Base-by-base conservation (phyloP, 345 rosid species). In the Eucalyptus paniculata region DNA sequence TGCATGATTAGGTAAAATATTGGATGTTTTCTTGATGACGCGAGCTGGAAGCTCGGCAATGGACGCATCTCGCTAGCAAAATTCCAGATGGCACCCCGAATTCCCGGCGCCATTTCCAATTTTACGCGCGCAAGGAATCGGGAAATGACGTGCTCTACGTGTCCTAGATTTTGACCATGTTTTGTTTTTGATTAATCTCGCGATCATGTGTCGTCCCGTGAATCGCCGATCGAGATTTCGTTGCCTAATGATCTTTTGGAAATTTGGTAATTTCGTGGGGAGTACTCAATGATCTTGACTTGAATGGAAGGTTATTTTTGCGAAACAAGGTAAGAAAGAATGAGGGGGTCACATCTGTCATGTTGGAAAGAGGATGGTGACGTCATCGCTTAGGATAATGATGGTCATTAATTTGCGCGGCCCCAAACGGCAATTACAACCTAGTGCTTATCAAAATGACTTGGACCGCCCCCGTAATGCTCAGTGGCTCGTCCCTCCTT, bases 291-390 rank as follows among this genome's bases (percentile, higher is more conserved):
- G 16, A 28, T 28, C 32, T 60, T 28, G 69, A 60, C 4, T 30
- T n/a, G 72, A n/a, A 65, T 5, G 72, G 19, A 17, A 65, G 72
- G 8, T 65, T 4, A n/a, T 18, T 6, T 30, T 30, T 2, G 72
- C 32, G 2, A 30, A 62, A 62, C 18, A 30, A 30, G 34, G 72
- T 3, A 13, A 53, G 56, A 53, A 62, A 30, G 34, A 12, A 60
- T 1, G 17, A 14, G 32, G 4, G 32, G 69, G 69, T 0, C 32
- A 6, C n/a, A 24, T 16, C 23, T 17, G 8, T 37, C 4, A 0
- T 37, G 45, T 19, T 7, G 45, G 44, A 69, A 34, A 9, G 80
- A 32, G 26, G 67, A 72, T 37, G 82, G 28, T 37, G 82, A 72
- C 8, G 82, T 10, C 82, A 37, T 19, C 45, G 28, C 26, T 21